These are phyloP conservation scores for Durio zibethinus DNA, from an alignment of 345 rosid species.

Conservation along the genomic window DNA sequence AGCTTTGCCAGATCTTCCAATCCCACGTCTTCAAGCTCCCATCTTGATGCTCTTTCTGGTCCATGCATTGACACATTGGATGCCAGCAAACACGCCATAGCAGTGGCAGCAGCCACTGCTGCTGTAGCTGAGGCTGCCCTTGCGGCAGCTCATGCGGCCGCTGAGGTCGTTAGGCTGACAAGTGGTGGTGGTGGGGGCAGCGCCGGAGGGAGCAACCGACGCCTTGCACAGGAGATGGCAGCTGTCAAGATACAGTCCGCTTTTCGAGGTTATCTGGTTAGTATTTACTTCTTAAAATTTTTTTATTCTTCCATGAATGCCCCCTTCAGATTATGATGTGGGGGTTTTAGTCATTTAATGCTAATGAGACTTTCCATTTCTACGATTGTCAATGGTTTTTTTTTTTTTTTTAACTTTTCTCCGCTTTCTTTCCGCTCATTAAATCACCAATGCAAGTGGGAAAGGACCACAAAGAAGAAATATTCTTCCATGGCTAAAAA, in stretches of 20 bases:
- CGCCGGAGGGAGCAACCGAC: conserved; percentile 27
- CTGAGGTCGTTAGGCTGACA: conserved; percentile 87
- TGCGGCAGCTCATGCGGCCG: conserved; percentile 91
- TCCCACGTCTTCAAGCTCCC: conserved; percentile 26
- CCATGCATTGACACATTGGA: conserved; percentile 34
- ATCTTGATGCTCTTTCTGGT: conserved; percentile 9
- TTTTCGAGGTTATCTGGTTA: conserved; percentile 92
- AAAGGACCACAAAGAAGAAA: not conserved
- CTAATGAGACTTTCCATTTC: not conserved
- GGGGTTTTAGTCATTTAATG: not conserved
- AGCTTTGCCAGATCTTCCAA: conserved; percentile 62
- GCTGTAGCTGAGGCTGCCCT: conserved; percentile 90
- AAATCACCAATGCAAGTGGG: not conserved
- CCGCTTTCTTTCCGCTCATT: not conserved
- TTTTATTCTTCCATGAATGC: too few species aligned
- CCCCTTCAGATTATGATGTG: not conserved
- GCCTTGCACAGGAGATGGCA: conserved; percentile 40
- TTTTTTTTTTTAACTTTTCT: not conserved
- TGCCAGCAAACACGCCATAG: conserved; percentile 74
- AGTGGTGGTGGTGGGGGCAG: conserved; percentile 34
- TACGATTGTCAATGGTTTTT: not conserved
- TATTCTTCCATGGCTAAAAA: not conserved
- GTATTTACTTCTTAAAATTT: conserved; percentile 18
- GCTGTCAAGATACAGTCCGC: conserved; percentile 80
- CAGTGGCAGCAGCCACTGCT: conserved; percentile 89